Percentiles rank a stretch among this genome's conserved stretches.
Evolutionary conservation across 225 moss, liverwort and hornwort genomes (phyloP).

Genomic region (Physcomitrellopsis africana): DNA sequence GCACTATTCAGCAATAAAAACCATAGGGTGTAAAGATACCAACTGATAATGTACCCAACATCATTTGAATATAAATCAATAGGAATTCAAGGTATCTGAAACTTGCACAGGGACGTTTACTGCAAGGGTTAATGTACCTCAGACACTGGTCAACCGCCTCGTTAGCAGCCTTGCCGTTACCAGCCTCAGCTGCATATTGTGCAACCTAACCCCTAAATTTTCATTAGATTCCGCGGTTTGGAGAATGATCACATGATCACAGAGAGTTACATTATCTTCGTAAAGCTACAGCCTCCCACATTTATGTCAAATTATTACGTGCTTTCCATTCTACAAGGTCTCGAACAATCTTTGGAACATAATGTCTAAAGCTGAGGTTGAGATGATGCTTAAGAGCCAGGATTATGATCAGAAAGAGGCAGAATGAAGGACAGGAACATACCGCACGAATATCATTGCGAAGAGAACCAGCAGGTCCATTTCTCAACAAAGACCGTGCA

Average conservation of each 20-base stretch:
- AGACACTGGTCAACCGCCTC: constrained; percentile 89
- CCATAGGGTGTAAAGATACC: constrained; percentile 6
- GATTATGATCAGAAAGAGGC: not conserved
- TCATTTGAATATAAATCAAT: not conserved
- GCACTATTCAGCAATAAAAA: constrained; percentile 57
- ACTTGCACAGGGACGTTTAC: not conserved
- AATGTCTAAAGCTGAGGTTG: not conserved
- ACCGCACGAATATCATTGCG: constrained; percentile 94
- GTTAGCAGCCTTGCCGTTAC: constrained; percentile 68
- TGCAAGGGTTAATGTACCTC: constrained; percentile 47
- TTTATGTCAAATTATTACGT: not conserved
- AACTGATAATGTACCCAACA: not conserved
- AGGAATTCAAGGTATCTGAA: not conserved
- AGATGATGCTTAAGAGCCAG: constrained; percentile 15
- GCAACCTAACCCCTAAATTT: constrained; percentile 60
- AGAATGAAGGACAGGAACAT: constrained; percentile 27
- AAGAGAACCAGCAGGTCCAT: constrained; percentile 94
- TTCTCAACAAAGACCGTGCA: constrained; percentile 81
- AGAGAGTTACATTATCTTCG: not conserved
- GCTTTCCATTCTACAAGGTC: not conserved
- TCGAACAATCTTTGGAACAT: not conserved
- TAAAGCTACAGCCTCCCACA: not conserved
- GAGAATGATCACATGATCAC: constrained; percentile 21
- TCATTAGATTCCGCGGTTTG: constrained; percentile 5
- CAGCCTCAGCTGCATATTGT: constrained; percentile 91